Base-by-base conservation (phyloP, 2,329 filamentous ascomycete genomes). In the Xylariomycetidae sp. region DNA sequence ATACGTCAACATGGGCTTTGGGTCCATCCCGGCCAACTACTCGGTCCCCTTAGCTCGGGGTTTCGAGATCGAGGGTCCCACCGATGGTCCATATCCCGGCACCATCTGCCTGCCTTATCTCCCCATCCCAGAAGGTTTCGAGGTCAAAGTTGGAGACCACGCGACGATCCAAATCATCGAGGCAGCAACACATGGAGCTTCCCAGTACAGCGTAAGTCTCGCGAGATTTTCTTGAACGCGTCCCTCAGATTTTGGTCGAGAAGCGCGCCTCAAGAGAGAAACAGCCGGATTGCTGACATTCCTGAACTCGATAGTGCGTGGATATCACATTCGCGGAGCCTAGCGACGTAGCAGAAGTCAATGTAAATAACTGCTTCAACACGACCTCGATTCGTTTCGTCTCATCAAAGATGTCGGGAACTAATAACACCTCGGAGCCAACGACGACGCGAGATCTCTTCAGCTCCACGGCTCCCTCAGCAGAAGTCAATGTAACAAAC, bases 101-200 rank as follows among this genome's bases (percentile, higher is more conserved):
- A 72, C 70, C 0, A 74, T 86, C 54, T 88, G 83, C 51, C 59
- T 87, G n/a, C 81, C 81, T 2, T 77, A 85, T 46, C 74, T 87
- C 1, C 78, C 80, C 1, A 61, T 87, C 27, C 82, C 82, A 0
- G 64, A 64, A 2, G 76, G 76, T 35, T 60, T 74, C n/a, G 69
- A 55, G 2, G 73, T 77, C 2, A 72, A 75, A 3, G 63, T 72
- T 1, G 82, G 83, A 2, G 77, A 84, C 54, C 75, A 82, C 52
- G 82, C 82, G 11, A 86, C 82, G 0, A 83, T 87, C 26, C 83
- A 87, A 53, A 61, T 86, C 5, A 72, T 87, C 18, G 78, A 86
- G 61, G 60, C 69, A 1, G 80, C 80, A 9, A 66, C 80, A 42
- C 81, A 86, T 45, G 82, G 82, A 1, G 82, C 81, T 5, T 68